Base-by-base conservation (phyloP, 1,139 yeast genomes). In the Hansenula lynferdii region DNA sequence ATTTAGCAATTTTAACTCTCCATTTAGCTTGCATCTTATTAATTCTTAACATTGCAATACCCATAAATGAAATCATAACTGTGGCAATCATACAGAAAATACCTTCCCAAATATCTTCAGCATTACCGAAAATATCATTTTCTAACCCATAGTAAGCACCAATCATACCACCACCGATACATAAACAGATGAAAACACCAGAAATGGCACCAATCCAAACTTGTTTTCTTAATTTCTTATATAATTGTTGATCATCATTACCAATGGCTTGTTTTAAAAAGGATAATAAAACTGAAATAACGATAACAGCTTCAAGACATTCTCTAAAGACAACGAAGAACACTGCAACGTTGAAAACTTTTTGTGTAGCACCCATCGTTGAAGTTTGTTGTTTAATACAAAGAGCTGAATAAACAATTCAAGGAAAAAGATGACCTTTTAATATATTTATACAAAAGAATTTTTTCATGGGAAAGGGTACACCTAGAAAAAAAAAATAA, bases 51-150 rank as follows among this genome's bases (percentile, higher is more conserved):
- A 86, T 74, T 8, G 94, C 85, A 32, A 85, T 63, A 25, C 96
- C 96, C 96, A 86, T 86, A 34, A 83, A 64, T 4, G 95, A 80
- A 56, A 86, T 86, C 62, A 86, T 79, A 9, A 79, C 49, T 28
- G 90, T 75, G 6, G 95, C 86, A 41, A 85, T 62, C 40, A 86
- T 67, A 46, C 90, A 83, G 57, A 86, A 86, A 6, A 80, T 63
- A 23, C 95, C 95, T 62, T 87, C 96, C 96, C 96, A 87, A 35
- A 85, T 61, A 51, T 90, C 72, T 58, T 86, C 96, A 1, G 95
- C 77, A 40, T 72, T 66, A 17, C 86, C 76, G 85, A 92, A 85
- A 41, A 83, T 71, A 61, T 86, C 89, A 42, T 75, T 76, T 20
- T 92, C 90, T 38, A 85, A 65, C 35, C 80, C 61, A 56, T 85